A percentile compares a stretch with the other conserved stretches of the same genome.
These are phyloP conservation scores for Zygosaccharomyces siamensis DNA, from an alignment of 805 yeast species.

Conservation along the genomic window DNA sequence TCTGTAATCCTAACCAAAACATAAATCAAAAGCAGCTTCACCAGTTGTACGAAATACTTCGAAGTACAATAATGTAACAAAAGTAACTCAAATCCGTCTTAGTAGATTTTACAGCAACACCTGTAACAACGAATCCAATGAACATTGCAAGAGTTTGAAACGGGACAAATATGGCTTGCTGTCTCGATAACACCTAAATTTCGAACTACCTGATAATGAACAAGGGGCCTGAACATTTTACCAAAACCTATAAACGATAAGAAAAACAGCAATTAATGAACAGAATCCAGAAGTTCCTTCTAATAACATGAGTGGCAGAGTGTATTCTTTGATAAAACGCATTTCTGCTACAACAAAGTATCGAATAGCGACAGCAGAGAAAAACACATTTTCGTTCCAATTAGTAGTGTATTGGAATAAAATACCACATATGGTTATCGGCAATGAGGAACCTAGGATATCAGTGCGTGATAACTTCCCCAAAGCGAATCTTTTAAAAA, in stretches of 20 bases:
- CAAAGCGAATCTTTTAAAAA: constrained; percentile 40
- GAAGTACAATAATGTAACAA: constrained; percentile 25
- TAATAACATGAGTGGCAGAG: constrained; percentile 53
- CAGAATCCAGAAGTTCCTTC: constrained; percentile 52
- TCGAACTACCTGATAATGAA: constrained; percentile 51
- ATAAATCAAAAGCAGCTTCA: constrained; percentile 19
- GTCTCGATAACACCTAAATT: constrained; percentile 48
- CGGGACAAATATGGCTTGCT: constrained; percentile 51
- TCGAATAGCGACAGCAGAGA: constrained; percentile 27
- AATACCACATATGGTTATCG: constrained; percentile 44
- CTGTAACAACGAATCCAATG: constrained; percentile 51
- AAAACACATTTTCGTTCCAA: constrained; percentile 38
- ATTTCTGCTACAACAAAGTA: constrained; percentile 35
- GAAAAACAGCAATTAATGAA: constrained; percentile 45
- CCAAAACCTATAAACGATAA: constrained; percentile 42
- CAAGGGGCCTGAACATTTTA: constrained; percentile 53
- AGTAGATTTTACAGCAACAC: constrained; percentile 39
- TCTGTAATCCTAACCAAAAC: constrained; percentile 17
- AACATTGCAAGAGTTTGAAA: constrained; percentile 55
- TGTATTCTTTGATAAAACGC: constrained; percentile 45
- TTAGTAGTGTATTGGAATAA: constrained; percentile 47
- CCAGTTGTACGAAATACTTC: constrained; percentile 23
- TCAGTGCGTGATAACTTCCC: constrained; percentile 57
- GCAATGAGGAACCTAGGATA: constrained; percentile 59
- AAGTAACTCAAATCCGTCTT: constrained; percentile 29